Conservation (phyloP, 2,329 filamentous ascomycete genomes). For the Graphilbum fragrans region DNA sequence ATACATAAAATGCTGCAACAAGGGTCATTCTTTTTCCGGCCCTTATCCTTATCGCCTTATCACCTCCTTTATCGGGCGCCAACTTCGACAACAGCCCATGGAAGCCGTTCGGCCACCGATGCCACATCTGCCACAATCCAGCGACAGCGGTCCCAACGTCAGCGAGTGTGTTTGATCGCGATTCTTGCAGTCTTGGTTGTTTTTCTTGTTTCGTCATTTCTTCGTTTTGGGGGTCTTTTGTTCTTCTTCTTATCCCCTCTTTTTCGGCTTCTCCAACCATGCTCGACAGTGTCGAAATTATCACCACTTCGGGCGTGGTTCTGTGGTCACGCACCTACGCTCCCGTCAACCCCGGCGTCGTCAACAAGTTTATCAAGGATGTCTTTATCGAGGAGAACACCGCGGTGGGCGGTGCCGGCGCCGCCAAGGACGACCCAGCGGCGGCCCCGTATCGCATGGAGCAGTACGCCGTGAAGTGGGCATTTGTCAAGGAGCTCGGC, state of each 20-base stretch:
- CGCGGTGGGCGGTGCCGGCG: conserved; percentile 44
- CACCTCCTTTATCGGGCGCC: too few species aligned
- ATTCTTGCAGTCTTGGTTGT: too few species aligned
- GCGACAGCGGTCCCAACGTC: too few species aligned
- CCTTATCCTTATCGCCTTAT: too few species aligned
- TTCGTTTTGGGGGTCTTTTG: not conserved
- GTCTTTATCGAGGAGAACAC: conserved; percentile 95
- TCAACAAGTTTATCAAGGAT: conserved; percentile 92
- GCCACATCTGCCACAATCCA: too few species aligned
- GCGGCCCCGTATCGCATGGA: conserved; percentile 69
- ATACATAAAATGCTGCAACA: too few species aligned
- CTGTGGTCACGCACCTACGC: conserved; percentile 88
- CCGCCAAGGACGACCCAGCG: conserved; percentile 17
- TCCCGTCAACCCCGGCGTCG: conserved; percentile 64
- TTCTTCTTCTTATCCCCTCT: not conserved
- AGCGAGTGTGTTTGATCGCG: too few species aligned
- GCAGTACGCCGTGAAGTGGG: conserved; percentile 92
- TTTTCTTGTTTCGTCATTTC: not conserved
- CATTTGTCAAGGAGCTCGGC: conserved; percentile 79
- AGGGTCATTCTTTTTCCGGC: too few species aligned
- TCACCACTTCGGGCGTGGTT: conserved; percentile 92
- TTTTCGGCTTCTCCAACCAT: conserved; percentile 34
- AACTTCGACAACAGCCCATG: too few species aligned
- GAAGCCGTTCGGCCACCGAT: too few species aligned
- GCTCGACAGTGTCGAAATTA: conserved; percentile 93